A percentile compares a stretch with the other conserved stretches of the same genome.
Conservation (phyloP, 352 stramenopile species). For the Thalassiosira hispida region DNA sequence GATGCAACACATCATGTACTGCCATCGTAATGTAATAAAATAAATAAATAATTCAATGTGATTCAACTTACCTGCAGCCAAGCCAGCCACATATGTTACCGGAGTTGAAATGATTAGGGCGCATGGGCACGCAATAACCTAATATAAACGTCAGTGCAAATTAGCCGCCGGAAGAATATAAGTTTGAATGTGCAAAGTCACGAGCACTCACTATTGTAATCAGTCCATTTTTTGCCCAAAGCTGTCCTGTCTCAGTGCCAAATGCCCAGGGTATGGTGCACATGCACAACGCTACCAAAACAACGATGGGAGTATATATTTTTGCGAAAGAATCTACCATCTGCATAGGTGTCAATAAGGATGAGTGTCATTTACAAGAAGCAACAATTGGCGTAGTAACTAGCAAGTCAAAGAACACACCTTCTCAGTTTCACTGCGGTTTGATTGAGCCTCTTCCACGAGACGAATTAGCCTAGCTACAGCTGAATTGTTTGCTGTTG, state of each 20-base stretch:
- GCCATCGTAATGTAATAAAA: too few species aligned
- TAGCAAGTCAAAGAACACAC: too few species aligned
- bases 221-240: conserved; percentile 74
- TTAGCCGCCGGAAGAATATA: too few species aligned
- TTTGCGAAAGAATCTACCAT: conserved; percentile 80
- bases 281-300: conserved; percentile 70
- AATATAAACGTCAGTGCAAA: background rate
- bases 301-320: conserved; percentile 81
- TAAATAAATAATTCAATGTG: too few species aligned
- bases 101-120: conserved; percentile 86
- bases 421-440: conserved; percentile 71
- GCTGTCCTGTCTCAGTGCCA: conserved; percentile 52
- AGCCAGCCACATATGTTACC: conserved; percentile 81
- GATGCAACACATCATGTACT: too few species aligned
- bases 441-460: conserved; percentile 81
- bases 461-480: conserved; percentile 80
- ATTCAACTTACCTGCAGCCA: too few species aligned
- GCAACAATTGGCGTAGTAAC: too few species aligned
- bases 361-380: background rate
- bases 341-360: background rate
- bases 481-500: conserved; percentile 68
- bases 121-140: conserved; percentile 83
- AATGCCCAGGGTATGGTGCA: conserved; percentile 80
- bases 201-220: conserved; percentile 66
- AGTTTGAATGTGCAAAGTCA: too few species aligned